phyloP scores from a whole-genome alignment of 805 yeast genomes.

The Ogataea naganishii region DNA sequence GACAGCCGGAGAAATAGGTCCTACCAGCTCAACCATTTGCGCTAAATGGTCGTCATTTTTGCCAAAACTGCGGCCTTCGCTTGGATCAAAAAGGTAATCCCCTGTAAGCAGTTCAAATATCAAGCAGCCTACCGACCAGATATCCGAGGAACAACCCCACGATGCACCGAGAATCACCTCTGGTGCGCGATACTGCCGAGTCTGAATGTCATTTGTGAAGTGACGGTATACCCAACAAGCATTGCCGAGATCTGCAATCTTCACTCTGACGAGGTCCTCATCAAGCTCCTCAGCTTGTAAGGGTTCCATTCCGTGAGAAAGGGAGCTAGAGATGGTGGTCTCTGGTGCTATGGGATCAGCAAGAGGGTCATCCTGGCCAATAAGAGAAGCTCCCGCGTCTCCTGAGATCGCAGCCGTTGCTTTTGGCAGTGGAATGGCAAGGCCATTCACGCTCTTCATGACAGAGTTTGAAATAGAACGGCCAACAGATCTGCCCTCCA shows the following conservation, averaged over 20 bases:
- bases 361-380: no score
- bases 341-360: no score
- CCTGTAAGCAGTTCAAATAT: constrained; percentile 54
- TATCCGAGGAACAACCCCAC: constrained; percentile 59
- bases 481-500: constrained; percentile 4
- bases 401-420: no score
- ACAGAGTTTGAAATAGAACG: no score
- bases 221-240: constrained; percentile 59
- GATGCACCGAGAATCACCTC: constrained; percentile 49
- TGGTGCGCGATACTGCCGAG: constrained; percentile 60
- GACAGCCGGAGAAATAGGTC: constrained; percentile 41
- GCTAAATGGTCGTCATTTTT: constrained; percentile 59
- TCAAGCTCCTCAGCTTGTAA: constrained; percentile 28
- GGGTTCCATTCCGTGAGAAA: no score
- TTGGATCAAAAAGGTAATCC: constrained; percentile 57
- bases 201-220: constrained; percentile 61
- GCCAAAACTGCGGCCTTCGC: constrained; percentile 33
- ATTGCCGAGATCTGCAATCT: constrained; percentile 64
- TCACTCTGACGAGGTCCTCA: constrained; percentile 55
- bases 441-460: no score
- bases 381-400: no score
- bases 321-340: no score
- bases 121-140: constrained; percentile 54
- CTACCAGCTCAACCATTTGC: constrained; percentile 44
- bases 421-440: no score